phyloP scores from a whole-genome alignment of 2,329 filamentous ascomycete genomes.

The Talaromyces funiculosus region DNA sequence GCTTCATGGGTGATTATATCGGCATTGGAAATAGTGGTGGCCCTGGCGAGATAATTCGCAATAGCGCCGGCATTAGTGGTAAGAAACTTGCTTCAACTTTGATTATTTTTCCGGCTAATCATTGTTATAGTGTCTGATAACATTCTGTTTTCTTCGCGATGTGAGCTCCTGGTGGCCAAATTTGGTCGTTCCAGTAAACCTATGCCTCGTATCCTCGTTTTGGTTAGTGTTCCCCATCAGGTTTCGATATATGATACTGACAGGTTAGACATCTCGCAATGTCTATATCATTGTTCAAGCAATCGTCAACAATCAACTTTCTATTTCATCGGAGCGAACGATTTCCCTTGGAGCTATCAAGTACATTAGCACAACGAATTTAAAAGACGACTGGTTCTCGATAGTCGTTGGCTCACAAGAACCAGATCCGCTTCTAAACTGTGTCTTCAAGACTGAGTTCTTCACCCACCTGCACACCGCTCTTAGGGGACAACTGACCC shows the following conservation, averaged over 20 bases:
- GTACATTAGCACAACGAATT: slow-evolving; percentile 71
- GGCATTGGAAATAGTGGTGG: slow-evolving; percentile 76
- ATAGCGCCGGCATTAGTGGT: slow-evolving; percentile 62
- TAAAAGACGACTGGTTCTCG: slow-evolving; percentile 95
- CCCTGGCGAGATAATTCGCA: slow-evolving; percentile 73
- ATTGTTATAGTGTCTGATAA: slow-evolving; percentile 51
- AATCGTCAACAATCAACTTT: slow-evolving; percentile 72
- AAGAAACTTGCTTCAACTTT: slow-evolving; percentile 33
- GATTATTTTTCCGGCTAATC: not conserved
- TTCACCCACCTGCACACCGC: slow-evolving; percentile 83
- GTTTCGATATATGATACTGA: slow-evolving; percentile 15
- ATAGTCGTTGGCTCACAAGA: slow-evolving; percentile 88
- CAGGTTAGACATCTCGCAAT: slow-evolving; percentile 62
- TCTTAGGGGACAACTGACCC: slow-evolving; percentile 71
- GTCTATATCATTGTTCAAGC: slow-evolving; percentile 85
- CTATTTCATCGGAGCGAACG: slow-evolving; percentile 74
- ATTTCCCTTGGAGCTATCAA: slow-evolving; percentile 85
- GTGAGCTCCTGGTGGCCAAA: slow-evolving; percentile 85
- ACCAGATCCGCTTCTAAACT: slow-evolving; percentile 87
- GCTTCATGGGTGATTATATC: slow-evolving; percentile 92
- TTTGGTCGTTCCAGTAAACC: slow-evolving; percentile 95
- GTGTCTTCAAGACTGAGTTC: slow-evolving; percentile 93
- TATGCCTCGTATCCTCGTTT: slow-evolving; percentile 73
- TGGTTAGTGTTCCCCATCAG: slow-evolving; percentile 41
- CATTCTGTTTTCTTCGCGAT: slow-evolving; percentile 82